Evolutionary conservation across 192 early-diverging fungal genomes (phyloP).

Genomic region (Piromyces sp.): DNA sequence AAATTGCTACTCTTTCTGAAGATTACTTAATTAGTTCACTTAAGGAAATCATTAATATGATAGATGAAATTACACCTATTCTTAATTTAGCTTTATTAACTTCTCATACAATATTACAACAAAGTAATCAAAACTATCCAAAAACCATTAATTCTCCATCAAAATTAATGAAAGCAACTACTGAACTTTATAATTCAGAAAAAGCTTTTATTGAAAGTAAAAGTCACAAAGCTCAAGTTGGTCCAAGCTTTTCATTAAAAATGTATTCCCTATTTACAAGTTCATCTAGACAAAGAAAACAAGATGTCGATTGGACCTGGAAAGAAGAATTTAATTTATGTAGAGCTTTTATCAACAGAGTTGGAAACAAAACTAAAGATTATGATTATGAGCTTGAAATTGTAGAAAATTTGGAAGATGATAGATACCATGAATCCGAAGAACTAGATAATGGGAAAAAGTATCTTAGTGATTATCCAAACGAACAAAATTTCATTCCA

Average conservation of each 20-base stretch:
- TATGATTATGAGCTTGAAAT: conserved; percentile 32
- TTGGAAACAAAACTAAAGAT: conserved; percentile 13
- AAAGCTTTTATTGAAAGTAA: conserved; percentile 4
- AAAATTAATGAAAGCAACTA: conserved; percentile 41
- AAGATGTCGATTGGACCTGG: conserved; percentile 51
- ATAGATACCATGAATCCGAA: conserved; percentile 58
- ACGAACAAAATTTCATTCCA: conserved; percentile 7
- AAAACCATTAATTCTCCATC: conserved; percentile 19
- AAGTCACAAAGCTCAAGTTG: conserved; percentile 5
- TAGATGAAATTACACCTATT: conserved; percentile 30
- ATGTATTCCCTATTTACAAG: conserved; percentile 54
- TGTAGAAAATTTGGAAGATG: conserved; percentile 52
- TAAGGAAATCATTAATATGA: conserved; percentile 9
- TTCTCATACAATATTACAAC: conserved; percentile 22
- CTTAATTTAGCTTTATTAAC: conserved; percentile 30
- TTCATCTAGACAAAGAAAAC: conserved; percentile 31
- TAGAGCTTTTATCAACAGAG: background rate
- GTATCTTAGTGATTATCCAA: conserved; percentile 8
- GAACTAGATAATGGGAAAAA: conserved; percentile 14
- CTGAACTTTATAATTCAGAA: conserved; percentile 6
- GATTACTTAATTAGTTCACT: background rate
- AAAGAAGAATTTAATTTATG: conserved; percentile 47
- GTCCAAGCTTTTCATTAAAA: conserved; percentile 23
- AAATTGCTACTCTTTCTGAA: conserved; percentile 5
- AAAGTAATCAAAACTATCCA: conserved; percentile 1